Evolutionary conservation across 768 basidiomycete genomes (phyloP).

Genomic region (Termitomyces sp.): DNA sequence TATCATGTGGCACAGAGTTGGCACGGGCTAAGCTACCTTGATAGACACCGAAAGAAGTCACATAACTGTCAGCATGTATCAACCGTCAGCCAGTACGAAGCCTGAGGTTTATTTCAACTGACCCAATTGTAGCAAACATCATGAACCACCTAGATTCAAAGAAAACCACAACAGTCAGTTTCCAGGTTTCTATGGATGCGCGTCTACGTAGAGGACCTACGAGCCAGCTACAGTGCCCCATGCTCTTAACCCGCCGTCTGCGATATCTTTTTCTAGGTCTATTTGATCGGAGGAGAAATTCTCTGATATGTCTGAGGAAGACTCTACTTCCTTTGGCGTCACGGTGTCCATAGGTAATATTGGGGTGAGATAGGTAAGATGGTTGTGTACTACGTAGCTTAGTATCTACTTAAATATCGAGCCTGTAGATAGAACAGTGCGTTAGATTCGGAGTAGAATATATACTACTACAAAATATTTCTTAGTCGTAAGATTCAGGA

Average conservation of each 20-base stretch:
- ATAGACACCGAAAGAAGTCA: slow-evolving; percentile 14
- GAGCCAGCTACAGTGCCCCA: slow-evolving; percentile 12
- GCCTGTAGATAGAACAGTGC: too few species aligned
- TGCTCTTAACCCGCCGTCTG: slow-evolving; percentile 9
- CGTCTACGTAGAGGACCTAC: slow-evolving; percentile 6
- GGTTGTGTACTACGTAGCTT: too few species aligned
- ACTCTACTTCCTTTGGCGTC: background rate
- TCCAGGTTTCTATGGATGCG: background rate
- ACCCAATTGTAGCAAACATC: slow-evolving; percentile 15
- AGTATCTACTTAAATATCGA: too few species aligned
- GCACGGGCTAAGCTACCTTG: slow-evolving; percentile 5
- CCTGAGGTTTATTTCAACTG: background rate
- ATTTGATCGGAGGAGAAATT: background rate
- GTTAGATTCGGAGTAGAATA: too few species aligned
- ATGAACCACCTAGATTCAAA: slow-evolving; percentile 10
- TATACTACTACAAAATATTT: too few species aligned
- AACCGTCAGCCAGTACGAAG: background rate
- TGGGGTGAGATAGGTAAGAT: too few species aligned
- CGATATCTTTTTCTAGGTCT: background rate
- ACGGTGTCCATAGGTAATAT: too few species aligned
- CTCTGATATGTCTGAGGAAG: background rate
- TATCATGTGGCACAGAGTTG: background rate
- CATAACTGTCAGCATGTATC: background rate
- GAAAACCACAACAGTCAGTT: background rate
- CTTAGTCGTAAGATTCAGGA: too few species aligned